Evolutionary conservation across 1,139 yeast species (phyloP), one percentile per base, ranked within the genome.

Genomic region (Suhomyces chickasaworum): DNA sequence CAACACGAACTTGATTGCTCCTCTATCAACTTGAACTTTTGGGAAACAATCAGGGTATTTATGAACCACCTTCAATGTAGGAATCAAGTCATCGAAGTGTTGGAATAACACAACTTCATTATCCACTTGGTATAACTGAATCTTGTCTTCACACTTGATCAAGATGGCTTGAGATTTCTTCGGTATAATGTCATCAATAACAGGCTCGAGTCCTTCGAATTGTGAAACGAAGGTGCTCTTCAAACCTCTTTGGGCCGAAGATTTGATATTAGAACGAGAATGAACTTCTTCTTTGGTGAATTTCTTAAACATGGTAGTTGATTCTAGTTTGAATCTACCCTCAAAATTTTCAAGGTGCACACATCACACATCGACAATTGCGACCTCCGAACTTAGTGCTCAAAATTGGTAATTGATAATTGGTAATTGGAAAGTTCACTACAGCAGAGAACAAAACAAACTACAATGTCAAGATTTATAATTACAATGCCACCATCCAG

Each of bases 1-100:
- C 31, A 91, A 72, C 18, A 91, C 95, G 60, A 91, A 91, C 68
- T 91, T 91, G 63, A 91, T 90, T 43, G 98, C 99, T 48, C 99
- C 99, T 65, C 97, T 79, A 63, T 91, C 99, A 9, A 91, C 98
- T 60, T 85, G 88, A 31, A 91, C 96, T 37, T 80, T 73, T 29
- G 97, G 97, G 69, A 91, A 90, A 32, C 84, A 80, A 8, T 78
- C 75, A 7, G 96, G 95, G 60, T 83, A 88, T 64, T 84, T 84
- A 68, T 91, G 98, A 23, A 91, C 90, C 16, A 89, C 69, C 55
- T 76, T 78, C 55, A 91, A 74, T 31, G 89, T 72, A 13, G 98
- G 98, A 49, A 89, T 78, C 56, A 89, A 68, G 53, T 87, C 97
- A 60, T 89, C 89, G 55, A 87, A 90, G 55, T 87, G 87, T 66